Base-by-base conservation (phyloP, 305 asterid species). In the Fraxinus albicans region DNA sequence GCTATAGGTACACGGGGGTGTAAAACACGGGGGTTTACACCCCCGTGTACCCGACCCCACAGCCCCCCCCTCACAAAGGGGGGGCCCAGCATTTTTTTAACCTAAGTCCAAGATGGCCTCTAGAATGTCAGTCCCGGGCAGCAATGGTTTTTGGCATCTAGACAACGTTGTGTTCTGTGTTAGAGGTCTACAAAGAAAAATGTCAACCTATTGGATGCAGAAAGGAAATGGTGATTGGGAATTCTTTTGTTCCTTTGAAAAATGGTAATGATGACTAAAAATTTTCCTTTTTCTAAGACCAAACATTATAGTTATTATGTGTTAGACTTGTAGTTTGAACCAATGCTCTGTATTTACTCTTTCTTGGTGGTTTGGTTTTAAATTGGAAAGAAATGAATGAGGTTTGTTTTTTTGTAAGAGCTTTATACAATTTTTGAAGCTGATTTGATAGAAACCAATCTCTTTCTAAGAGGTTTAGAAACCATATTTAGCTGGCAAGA, bases 51-150 rank as follows among this genome's bases (percentile, higher is more conserved):
- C n/a, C n/a, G n/a, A n/a, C n/a, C n/a, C n/a, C n/a, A n/a, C n/a
- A n/a, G n/a, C n/a, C n/a, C n/a, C n/a, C n/a, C n/a, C n/a, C n/a
- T n/a, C n/a, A n/a, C n/a, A n/a, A n/a, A n/a, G n/a, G n/a, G n/a
- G n/a, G n/a, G n/a, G n/a, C n/a, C n/a, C n/a, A n/a, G n/a, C n/a
- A n/a, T n/a, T n/a, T n/a, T n/a, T n/a, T n/a, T n/a, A n/a, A 82
- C 90, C 83, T 92, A 87, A 82, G 81, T 35, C 31, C 17, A 73
- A 40, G 27, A 63, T 12, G 42, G 10, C 31, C 44, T 63, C 83
- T 27, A 3, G 83, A 21, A 3, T 78, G 33, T 78, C 72, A 78
- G 60, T 76, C 36, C 15, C 13, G 27, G 63, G 33, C 65, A 33
- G 63, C 35, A 50, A 21, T 29, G 81, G 85, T 60, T 27, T 81